Conservation (phyloP, 2,329 filamentous ascomycete species). For the Fusarium miscanthi region DNA sequence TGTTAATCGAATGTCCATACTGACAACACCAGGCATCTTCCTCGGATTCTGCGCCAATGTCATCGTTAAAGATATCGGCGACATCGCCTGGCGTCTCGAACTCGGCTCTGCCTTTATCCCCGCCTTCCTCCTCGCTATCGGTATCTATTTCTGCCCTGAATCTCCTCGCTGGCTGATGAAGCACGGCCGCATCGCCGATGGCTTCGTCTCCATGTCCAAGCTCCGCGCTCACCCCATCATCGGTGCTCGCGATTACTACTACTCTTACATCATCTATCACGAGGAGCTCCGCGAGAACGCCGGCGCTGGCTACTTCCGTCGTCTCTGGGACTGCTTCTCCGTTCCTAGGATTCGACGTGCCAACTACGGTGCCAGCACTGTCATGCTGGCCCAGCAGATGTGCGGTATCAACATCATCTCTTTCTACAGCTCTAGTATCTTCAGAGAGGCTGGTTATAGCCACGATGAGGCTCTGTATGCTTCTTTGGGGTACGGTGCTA, state of each 20-base stretch:
- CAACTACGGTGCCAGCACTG: slow-evolving; percentile 78
- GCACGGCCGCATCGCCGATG: slow-evolving; percentile 69
- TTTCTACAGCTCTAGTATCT: slow-evolving; percentile 29
- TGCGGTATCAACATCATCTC: slow-evolving; percentile 68
- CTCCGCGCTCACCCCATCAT: slow-evolving; percentile 66
- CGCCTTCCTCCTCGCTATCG: slow-evolving; percentile 62
- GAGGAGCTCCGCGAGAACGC: slow-evolving; percentile 54
- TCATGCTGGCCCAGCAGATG: slow-evolving; percentile 84
- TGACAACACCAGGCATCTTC: slow-evolving; percentile 45
- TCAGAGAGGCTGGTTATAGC: not conserved
- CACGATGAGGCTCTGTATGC: slow-evolving; percentile 16
- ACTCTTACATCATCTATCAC: slow-evolving; percentile 58
- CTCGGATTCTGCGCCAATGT: slow-evolving; percentile 57
- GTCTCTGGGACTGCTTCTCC: slow-evolving; percentile 72
- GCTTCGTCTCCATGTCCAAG: slow-evolving; percentile 64
- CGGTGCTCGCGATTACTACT: slow-evolving; percentile 70
- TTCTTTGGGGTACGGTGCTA: slow-evolving; percentile 20
- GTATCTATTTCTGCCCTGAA: slow-evolving; percentile 72
- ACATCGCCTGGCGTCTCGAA: slow-evolving; percentile 54
- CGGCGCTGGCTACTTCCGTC: slow-evolving; percentile 55
- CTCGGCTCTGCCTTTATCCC: slow-evolving; percentile 72
- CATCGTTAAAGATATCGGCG: slow-evolving; percentile 42
- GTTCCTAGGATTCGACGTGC: slow-evolving; percentile 76
- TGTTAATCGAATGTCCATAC: rapidly evolving
- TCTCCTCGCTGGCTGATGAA: slow-evolving; percentile 74